Evolutionary conservation across 1,284 basidiomycete species (phyloP).

Genomic region (Sanghuangporus sanghuang): DNA sequence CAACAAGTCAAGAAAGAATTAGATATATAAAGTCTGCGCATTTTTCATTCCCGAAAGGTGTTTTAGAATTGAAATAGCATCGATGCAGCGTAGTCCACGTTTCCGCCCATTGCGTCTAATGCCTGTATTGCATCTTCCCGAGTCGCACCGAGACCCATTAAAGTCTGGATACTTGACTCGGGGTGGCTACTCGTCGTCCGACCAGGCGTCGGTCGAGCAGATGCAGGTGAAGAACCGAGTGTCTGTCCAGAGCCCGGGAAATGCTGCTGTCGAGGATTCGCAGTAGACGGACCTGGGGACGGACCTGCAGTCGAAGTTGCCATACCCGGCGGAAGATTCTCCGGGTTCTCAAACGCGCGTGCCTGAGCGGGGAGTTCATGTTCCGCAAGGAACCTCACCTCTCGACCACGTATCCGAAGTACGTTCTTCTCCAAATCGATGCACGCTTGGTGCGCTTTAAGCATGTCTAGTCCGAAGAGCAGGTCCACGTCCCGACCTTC

Average conservation of each 20-base stretch:
- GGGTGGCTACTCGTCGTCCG: conserved; percentile 32
- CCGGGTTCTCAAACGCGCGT: conserved; percentile 36
- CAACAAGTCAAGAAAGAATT: not conserved
- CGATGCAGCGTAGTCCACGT: conserved; percentile 85
- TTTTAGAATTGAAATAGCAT: conserved; percentile 59
- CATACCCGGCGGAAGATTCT: conserved; percentile 8
- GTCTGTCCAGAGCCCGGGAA: conserved; percentile 65
- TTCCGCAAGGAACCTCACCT: conserved; percentile 87
- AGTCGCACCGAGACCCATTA: conserved; percentile 74
- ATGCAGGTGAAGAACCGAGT: conserved; percentile 36
- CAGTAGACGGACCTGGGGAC: not conserved
- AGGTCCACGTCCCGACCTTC: conserved; percentile 93
- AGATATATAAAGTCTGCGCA: not conserved
- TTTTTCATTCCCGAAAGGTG: not conserved
- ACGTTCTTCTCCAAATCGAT: conserved; percentile 90
- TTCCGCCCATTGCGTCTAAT: conserved; percentile 78
- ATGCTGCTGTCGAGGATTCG: conserved; percentile 3
- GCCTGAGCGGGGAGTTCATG: conserved; percentile 91
- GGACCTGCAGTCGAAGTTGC: not conserved
- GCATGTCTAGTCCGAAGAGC: conserved; percentile 95
- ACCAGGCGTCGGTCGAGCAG: conserved; percentile 21
- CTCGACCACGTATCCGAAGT: conserved; percentile 82
- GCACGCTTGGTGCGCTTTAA: conserved; percentile 93
- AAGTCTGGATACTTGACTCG: conserved; percentile 46
- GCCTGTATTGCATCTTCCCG: conserved; percentile 72